Conservation (phyloP, 345 rosid genomes). For the Citrus unshiu region DNA sequence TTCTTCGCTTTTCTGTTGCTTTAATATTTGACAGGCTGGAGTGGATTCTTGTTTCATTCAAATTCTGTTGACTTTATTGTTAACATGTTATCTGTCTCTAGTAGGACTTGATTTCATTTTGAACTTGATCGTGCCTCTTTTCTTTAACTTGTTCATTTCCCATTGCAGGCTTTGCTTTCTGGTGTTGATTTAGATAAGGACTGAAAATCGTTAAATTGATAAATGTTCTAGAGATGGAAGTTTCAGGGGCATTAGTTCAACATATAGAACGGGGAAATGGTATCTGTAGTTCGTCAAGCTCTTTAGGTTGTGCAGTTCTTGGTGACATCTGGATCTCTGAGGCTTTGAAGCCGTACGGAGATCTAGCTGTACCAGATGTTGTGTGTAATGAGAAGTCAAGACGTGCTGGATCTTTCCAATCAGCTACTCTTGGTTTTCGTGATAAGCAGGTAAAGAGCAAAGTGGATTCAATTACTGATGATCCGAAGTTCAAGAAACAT, state of each 20-base stretch:
- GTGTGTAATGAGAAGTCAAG: conserved; percentile 2
- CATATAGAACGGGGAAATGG: background rate
- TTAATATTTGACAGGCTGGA: background rate
- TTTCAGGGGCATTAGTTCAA: background rate
- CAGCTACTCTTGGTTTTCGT: background rate
- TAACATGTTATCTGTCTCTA: background rate
- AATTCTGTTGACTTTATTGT: background rate
- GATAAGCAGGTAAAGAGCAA: background rate
- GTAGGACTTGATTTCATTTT: background rate
- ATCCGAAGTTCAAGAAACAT: background rate
- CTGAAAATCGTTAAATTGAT: background rate
- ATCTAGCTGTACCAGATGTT: background rate
- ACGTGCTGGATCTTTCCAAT: background rate
- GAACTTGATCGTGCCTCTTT: background rate
- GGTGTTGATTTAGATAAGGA: background rate
- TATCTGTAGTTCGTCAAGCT: background rate
- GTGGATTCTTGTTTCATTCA: background rate
- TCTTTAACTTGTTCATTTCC: background rate
- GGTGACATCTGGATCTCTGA: conserved; percentile 5
- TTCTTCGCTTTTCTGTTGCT: background rate
- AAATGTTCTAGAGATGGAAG: background rate
- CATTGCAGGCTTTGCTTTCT: background rate
- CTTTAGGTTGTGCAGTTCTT: background rate
- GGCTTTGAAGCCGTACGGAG: background rate
- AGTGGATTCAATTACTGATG: conserved; percentile 6